Base-by-base conservation (phyloP, 768 basidiomycete genomes). In the Lentinula sp. region DNA sequence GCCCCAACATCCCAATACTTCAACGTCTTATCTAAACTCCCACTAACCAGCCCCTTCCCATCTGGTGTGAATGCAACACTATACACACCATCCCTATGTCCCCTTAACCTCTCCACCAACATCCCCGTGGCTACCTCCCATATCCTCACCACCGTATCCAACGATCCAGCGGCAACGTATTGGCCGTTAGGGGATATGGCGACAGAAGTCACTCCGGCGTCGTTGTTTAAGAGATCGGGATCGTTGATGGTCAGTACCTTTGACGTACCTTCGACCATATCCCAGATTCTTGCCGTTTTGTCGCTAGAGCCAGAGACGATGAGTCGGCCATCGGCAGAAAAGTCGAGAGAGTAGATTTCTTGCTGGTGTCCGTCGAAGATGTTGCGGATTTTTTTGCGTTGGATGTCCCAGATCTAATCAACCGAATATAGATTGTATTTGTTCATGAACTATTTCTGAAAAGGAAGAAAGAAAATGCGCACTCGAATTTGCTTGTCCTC, bases 401-500 rank as follows among this genome's bases (percentile, higher is more conserved):
- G 80, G 65, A 97, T 92, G 67, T 95, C 93, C 95, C 95, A 97
- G 66, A 97, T 92, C 90, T 95, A 67, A 6, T 34, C 31, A 46
- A 58, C 45, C 68, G 46, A 66, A 59, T 63, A 43, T 57, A 21
- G 15, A 18, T 5, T 54, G 1, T 11, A 4, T 7, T 8, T 54
- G 39, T 39, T 18, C 31, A 18, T 32, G 21, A 28, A 16, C 28
- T 5, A 2, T 2, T 28, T 28, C 28, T 28, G 28, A 28, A 0
- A 28, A 28, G 6, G 32, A 43, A 62, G 54, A 63, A 37, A 13
- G 11, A 18, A 50, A 65, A 40, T 15, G 70, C 84, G 68, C 68
- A 95, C 95, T 68, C 96, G 79, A 68, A 98, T 93, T 69, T 89
- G 87, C 62, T 89, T 84, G 75, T 98, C 96, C 73, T 98, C 96